These are phyloP conservation scores for Buxus sempervirens DNA, from an alignment of 164 flowering plant species.

Conservation along the genomic window DNA sequence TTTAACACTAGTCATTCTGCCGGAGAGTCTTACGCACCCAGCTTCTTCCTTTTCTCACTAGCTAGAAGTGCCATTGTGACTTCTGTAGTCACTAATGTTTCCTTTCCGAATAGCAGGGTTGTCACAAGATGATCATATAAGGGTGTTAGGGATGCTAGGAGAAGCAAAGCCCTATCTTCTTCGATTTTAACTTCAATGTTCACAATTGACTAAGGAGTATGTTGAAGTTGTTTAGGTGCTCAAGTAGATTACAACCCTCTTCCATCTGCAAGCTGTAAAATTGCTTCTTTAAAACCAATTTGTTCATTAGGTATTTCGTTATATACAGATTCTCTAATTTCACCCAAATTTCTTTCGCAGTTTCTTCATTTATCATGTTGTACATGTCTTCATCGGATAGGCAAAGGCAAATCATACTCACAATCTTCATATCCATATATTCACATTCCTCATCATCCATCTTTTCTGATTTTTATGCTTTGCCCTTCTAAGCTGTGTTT, in stretches of 20 bases:
- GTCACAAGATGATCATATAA: no score
- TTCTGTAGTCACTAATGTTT: no score
- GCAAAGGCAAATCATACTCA: not conserved
- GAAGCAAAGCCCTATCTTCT: slow-evolving; percentile 3
- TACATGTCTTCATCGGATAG: not conserved
- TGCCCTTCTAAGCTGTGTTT: not conserved
- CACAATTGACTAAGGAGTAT: not conserved
- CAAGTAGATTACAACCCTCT: not conserved
- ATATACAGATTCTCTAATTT: slow-evolving; percentile 5
- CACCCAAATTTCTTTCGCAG: not conserved
- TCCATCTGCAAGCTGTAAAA: not conserved
- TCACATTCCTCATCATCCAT: not conserved
- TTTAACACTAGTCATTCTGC: no score
- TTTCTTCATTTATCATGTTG: not conserved
- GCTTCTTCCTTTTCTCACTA: no score
- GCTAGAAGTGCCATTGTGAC: no score
- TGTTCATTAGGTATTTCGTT: slow-evolving; percentile 4
- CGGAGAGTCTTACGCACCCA: no score
- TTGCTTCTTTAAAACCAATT: slow-evolving; percentile 1
- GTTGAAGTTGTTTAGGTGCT: not conserved
- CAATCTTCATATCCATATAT: not conserved
- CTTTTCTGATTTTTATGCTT: not conserved
- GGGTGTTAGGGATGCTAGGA: not conserved
- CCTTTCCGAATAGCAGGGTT: no score
- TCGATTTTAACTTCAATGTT: not conserved